Evolutionary conservation across 2,329 filamentous ascomycete genomes (phyloP).

Genomic region (Trichoderma lentiforme): DNA sequence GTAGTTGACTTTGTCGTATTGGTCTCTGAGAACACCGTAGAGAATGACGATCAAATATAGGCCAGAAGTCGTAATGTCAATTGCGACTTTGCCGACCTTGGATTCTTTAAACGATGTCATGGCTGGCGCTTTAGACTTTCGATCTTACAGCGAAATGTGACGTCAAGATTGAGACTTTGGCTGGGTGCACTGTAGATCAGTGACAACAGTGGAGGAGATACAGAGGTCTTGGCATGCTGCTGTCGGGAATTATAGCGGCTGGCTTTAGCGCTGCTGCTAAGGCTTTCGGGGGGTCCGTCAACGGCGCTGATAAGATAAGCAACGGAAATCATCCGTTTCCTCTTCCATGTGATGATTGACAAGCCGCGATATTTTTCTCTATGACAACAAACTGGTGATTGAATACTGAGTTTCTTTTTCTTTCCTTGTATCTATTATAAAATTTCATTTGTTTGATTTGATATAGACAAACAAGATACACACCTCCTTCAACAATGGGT

Average conservation of each 20-base stretch:
- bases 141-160: slow-evolving; percentile 1
- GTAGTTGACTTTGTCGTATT: slow-evolving; percentile 18
- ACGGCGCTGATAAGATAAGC: slow-evolving; percentile 15
- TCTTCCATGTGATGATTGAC: background rate
- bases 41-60: background rate
- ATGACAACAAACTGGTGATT: background rate
- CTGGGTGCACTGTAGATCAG: background rate
- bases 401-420: background rate
- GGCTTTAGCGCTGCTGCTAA: background rate
- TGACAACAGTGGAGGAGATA: background rate
- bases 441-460: background rate
- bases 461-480: background rate
- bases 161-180: slow-evolving; percentile 4
- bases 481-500: slow-evolving; percentile 43
- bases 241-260: background rate
- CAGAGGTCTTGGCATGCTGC: background rate
- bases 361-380: background rate
- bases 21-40: slow-evolving; percentile 3
- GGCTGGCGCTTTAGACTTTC: background rate
- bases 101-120: background rate
- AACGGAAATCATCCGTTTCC: background rate
- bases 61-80: background rate
- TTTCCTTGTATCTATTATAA: background rate
- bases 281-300: background rate
- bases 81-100: background rate